These are phyloP conservation scores for Xanthoconium stramineum DNA, from an alignment of 768 basidiomycete species.

Conservation along the genomic window DNA sequence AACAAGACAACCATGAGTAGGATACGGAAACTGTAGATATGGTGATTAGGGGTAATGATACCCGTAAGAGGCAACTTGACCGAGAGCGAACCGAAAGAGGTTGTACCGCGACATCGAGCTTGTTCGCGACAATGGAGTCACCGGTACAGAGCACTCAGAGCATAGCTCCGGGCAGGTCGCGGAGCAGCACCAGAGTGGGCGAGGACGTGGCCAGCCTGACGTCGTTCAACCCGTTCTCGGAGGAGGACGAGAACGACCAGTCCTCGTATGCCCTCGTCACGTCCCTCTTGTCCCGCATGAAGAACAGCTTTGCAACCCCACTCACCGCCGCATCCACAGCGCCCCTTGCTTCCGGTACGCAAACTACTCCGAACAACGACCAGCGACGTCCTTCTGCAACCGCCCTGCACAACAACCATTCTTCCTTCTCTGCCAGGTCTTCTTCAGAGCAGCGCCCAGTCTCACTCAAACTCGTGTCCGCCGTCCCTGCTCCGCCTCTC, in stretches of 20 bases:
- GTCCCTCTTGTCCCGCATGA: slow-evolving; percentile 76
- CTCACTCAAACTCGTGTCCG: slow-evolving; percentile 49
- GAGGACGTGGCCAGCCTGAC: slow-evolving; percentile 74
- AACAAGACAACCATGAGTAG: slow-evolving; percentile 38
- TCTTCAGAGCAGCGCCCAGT: slow-evolving; percentile 53
- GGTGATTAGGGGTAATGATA: not conserved
- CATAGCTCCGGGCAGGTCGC: slow-evolving; percentile 52
- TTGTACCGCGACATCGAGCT: not conserved
- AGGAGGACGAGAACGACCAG: slow-evolving; percentile 88
- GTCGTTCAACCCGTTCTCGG: slow-evolving; percentile 89
- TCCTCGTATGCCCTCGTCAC: slow-evolving; percentile 83
- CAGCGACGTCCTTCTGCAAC: slow-evolving; percentile 58
- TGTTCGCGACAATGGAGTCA: slow-evolving; percentile 32
- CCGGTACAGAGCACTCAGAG: slow-evolving; percentile 32
- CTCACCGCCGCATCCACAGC: slow-evolving; percentile 49
- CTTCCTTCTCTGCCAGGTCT: slow-evolving; percentile 46
- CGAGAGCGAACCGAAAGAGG: slow-evolving; percentile 5
- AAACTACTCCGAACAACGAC: slow-evolving; percentile 38
- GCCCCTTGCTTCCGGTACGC: slow-evolving; percentile 30
- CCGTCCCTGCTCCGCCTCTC: slow-evolving; percentile 72
- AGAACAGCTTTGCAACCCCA: slow-evolving; percentile 71
- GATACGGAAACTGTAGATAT: slow-evolving; percentile 18
- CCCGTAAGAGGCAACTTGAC: slow-evolving; percentile 13
- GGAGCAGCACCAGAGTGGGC: slow-evolving; percentile 53
- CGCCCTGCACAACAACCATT: slow-evolving; percentile 41